Evolutionary conservation across 1,284 basidiomycete genomes (phyloP), one percentile per base, ranked within the genome.

Genomic region (Puccinia polysora): DNA sequence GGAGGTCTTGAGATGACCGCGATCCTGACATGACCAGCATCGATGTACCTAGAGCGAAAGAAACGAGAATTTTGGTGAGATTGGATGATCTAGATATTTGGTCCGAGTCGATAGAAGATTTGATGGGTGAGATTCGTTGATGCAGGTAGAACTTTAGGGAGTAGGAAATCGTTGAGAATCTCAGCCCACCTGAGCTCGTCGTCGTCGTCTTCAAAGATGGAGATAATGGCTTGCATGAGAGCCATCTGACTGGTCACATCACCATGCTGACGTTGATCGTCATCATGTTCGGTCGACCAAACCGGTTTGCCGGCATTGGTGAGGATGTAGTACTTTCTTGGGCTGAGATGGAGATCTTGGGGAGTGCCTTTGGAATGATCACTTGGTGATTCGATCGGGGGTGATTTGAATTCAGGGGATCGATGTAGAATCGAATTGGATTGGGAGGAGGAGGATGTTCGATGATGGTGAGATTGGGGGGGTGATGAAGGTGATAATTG

Each of bases 291-390:
- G 75, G 65, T 89, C 28, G 87, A 84, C 78, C 90, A 95, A 15
- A 96, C 91, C 14, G 92, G 92, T 80, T 97, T 97, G 38, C 93
- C 93, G 25, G 94, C 92, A 75, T 93, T 87, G 0, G 91, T 96
- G n/a, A 96, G 83, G 10, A 96, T 86, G 77, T 89, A 95, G 80
- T 95, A 97, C 77, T 63, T 71, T n/a, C 68, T 58, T 15, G 45
- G 40, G n/a, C n/a, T n/a, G n/a, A n/a, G n/a, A n/a, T n/a, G n/a
- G n/a, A n/a, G n/a, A n/a, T n/a, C n/a, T n/a, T n/a, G n/a, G n/a
- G n/a, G n/a, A n/a, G n/a, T n/a, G n/a, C n/a, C n/a, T n/a, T n/a
- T n/a, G n/a, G n/a, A n/a, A n/a, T n/a, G n/a, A n/a, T n/a, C n/a
- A n/a, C n/a, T n/a, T n/a, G n/a, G n/a, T n/a, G n/a, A n/a, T n/a